Evolutionary conservation across 2,329 filamentous ascomycete genomes (phyloP).

Genomic region (Atkinsonella texensis): DNA sequence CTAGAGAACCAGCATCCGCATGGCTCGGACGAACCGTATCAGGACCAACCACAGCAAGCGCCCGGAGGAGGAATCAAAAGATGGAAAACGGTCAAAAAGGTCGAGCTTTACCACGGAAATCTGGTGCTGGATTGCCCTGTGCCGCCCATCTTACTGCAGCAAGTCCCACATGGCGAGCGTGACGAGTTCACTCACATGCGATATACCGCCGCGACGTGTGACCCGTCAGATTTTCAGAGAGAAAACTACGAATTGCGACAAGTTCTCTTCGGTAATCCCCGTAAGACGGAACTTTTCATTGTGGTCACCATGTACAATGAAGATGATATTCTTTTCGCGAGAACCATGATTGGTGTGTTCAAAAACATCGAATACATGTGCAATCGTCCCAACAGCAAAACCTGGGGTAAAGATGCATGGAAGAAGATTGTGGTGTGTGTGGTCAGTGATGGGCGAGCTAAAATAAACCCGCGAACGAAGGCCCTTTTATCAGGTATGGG

Average conservation of each 20-base stretch:
- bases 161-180: conserved; percentile 81
- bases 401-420: conserved; percentile 97
- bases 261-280: conserved; percentile 79
- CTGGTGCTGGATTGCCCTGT: conserved; percentile 94
- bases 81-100: conserved; percentile 98
- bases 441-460: conserved; percentile 90
- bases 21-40: conserved; percentile 4
- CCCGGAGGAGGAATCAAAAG: conserved; percentile 49
- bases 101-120: conserved; percentile 94
- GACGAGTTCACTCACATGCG: conserved; percentile 89
- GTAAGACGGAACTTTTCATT: conserved; percentile 91
- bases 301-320: conserved; percentile 99
- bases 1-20: conserved; percentile 45
- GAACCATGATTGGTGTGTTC: conserved; percentile 93
- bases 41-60: conserved; percentile 18
- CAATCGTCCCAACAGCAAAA: conserved; percentile 82
- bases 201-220: conserved; percentile 90
- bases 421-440: conserved; percentile 99
- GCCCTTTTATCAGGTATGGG: conserved; percentile 86
- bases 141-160: conserved; percentile 74
- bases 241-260: conserved; percentile 88
- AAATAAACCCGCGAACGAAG: conserved; percentile 87
- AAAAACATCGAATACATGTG: conserved; percentile 99
- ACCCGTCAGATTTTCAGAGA: conserved; percentile 76
- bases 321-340: conserved; percentile 88